These are phyloP conservation scores for Macrophomina phaseolina DNA, from an alignment of 2,329 filamentous ascomycete species.

Conservation along the genomic window DNA sequence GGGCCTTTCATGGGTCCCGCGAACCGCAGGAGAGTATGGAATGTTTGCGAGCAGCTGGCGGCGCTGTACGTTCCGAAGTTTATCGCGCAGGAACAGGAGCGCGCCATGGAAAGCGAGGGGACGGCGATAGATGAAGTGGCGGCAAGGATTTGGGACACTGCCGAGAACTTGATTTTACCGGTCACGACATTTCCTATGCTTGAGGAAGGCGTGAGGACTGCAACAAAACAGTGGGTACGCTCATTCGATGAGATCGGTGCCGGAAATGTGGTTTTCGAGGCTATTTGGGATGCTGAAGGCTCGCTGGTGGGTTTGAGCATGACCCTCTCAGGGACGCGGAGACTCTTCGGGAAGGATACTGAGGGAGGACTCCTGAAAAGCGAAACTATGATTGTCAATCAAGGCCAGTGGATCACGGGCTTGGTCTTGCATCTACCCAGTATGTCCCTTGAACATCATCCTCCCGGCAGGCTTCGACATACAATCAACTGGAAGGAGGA, in stretches of 20 bases:
- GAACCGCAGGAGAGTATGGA: constrained; percentile 42
- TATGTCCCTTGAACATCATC: neutral
- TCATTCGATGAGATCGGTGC: constrained; percentile 30
- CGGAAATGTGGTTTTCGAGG: constrained; percentile 29
- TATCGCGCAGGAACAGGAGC: neutral
- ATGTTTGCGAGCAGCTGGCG: constrained; percentile 15
- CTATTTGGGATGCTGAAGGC: constrained; percentile 30
- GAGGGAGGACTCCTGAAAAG: neutral
- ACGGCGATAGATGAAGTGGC: neutral
- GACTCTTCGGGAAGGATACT: constrained; percentile 29
- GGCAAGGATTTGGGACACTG: neutral
- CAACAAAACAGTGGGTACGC: constrained; percentile 30
- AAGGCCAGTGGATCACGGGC: constrained; percentile 30
- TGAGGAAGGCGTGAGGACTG: neutral
- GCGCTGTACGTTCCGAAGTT: neutral
- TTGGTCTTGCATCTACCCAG: constrained; percentile 22
- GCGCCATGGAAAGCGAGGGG: neutral
- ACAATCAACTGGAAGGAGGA: neutral
- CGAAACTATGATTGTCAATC: neutral
- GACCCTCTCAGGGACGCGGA: constrained; percentile 21
- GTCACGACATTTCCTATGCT: constrained; percentile 28
- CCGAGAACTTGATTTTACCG: constrained; percentile 15
- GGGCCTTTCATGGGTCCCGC: constrained; percentile 38
- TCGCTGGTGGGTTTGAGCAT: constrained; percentile 29
- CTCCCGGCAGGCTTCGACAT: neutral